Base-by-base conservation (phyloP, 2,329 filamentous ascomycete species). In the Annulohypoxylon truncatum region DNA sequence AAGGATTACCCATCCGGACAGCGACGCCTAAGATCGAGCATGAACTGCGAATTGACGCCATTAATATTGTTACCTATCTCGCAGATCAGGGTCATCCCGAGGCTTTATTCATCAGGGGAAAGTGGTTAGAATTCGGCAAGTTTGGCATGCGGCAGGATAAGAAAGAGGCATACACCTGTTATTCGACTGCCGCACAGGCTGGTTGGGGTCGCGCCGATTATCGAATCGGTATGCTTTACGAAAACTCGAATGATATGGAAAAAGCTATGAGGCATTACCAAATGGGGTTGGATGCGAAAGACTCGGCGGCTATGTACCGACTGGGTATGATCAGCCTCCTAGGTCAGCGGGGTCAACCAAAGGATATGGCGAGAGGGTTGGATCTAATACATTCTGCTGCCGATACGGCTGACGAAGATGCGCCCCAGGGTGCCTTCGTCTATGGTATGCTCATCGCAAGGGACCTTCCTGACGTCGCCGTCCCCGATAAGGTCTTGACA, bases 91-190 rank as follows among this genome's bases (percentile, higher is more conserved):
- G 91, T 68, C 96, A 99, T 73, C 96, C 96, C 22, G 94, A 96
- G 76, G 96, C 96, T 22, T 89, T 96, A 71, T 99, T 98, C 78
- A 93, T 98, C 83, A 90, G 90, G 74, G 93, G 94, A 64, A 97
- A 97, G 86, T 99, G 96, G 96, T 85, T 97, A 53, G 96, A 99
- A 77, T 99, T 98, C 84, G 96, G 96, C 72, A 97, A 97, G 77
- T 98, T 97, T 76, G 94, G 93, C 38, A 89, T 91, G 78, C 89
- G 94, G 26, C 85, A 94, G 65, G 96, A 99, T 82, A 97, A 97
- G 82, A 94, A 95, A 75, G 95, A 97, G 80, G 95, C 96, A 6
- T 98, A 96, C 77, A 82, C 89, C 66, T 92, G 91, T 74, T 99
- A 98, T 80, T 89, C 90, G 67, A 86, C 90, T 73, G 92, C 96